Percentiles rank a stretch among this genome's conserved stretches.
phyloP scores from a whole-genome alignment of 106 monocot genomes.

The Phalaenopsis equestris region DNA sequence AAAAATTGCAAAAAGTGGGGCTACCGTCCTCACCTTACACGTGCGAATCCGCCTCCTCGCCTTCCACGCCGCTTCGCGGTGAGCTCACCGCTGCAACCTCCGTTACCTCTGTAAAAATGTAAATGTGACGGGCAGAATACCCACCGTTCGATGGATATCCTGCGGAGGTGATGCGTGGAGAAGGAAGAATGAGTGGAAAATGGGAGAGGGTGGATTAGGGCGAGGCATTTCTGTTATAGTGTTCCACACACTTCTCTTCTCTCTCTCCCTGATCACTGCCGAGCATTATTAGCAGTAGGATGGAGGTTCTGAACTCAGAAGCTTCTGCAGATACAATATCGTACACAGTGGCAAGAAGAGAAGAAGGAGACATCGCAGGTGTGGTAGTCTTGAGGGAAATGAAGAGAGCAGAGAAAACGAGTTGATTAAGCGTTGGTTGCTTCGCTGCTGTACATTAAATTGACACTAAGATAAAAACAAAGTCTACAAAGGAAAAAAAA shows the following conservation, averaged over 20 bases:
- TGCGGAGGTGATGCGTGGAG: neutral
- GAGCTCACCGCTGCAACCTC: neutral
- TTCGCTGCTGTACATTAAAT: conserved; percentile 4
- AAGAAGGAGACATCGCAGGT: neutral
- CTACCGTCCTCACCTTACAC: neutral
- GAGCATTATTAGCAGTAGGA: neutral
- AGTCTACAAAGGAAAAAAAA: neutral
- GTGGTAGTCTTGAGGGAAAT: neutral
- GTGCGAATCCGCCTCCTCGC: neutral
- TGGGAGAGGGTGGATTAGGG: neutral
- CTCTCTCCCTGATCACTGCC: neutral
- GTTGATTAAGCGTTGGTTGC: neutral
- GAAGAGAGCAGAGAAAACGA: neutral
- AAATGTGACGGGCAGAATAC: neutral
- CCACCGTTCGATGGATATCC: neutral
- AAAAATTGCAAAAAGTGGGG: neutral
- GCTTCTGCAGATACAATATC: neutral
- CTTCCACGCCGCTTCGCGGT: conserved; percentile 7
- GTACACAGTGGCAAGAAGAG: neutral
- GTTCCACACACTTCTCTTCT: neutral
- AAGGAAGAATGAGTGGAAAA: neutral
- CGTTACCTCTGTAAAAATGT: neutral
- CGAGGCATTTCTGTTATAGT: neutral
- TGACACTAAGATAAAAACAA: neutral
- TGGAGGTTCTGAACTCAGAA: conserved; percentile 2